A percentile compares a stretch with the other conserved stretches of the same genome.
These are phyloP conservation scores for Cladorrhinum sp. DNA, from an alignment of 2,329 filamentous ascomycete genomes.

Conservation along the genomic window DNA sequence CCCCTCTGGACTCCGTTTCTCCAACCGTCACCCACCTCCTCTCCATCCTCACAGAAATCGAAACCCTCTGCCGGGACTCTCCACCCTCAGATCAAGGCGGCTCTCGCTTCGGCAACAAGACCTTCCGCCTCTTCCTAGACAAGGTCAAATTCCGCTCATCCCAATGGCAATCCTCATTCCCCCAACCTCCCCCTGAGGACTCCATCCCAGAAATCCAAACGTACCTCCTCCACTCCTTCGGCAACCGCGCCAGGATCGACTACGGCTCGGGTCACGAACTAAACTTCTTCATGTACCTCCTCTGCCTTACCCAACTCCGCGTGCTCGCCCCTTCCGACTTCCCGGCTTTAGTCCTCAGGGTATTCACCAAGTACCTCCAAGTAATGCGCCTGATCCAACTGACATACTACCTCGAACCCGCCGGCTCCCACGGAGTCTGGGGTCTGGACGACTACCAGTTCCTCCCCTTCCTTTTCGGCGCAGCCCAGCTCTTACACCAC, in stretches of 20 bases:
- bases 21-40: slow-evolving; percentile 62
- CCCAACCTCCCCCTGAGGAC: slow-evolving; percentile 37
- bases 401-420: slow-evolving; percentile 94
- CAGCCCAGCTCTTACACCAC: slow-evolving; percentile 83
- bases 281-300: slow-evolving; percentile 93
- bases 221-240: slow-evolving; percentile 81
- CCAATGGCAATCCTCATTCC: slow-evolving; percentile 62
- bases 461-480: slow-evolving; percentile 90
- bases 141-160: slow-evolving; percentile 55
- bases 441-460: slow-evolving; percentile 98
- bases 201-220: slow-evolving; percentile 69
- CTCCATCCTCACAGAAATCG: slow-evolving; percentile 65
- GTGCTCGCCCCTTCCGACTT: slow-evolving; percentile 66
- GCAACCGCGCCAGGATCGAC: slow-evolving; percentile 83
- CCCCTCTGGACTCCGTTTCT: slow-evolving; percentile 56
- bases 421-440: slow-evolving; percentile 97
- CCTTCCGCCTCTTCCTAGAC: slow-evolving; percentile 80
- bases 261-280: slow-evolving; percentile 97
- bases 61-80: slow-evolving; percentile 62
- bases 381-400: slow-evolving; percentile 87
- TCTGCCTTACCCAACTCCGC: slow-evolving; percentile 83
- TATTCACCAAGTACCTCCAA: slow-evolving; percentile 78
- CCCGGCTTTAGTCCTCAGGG: slow-evolving; percentile 66
- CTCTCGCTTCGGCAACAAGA: slow-evolving; percentile 91
- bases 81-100: slow-evolving; percentile 84